A percentile compares a stretch with the other conserved stretches of the same genome.
Evolutionary conservation across 2,329 filamentous ascomycete genomes (phyloP).

Genomic region (Scleromitrula shiraiana): DNA sequence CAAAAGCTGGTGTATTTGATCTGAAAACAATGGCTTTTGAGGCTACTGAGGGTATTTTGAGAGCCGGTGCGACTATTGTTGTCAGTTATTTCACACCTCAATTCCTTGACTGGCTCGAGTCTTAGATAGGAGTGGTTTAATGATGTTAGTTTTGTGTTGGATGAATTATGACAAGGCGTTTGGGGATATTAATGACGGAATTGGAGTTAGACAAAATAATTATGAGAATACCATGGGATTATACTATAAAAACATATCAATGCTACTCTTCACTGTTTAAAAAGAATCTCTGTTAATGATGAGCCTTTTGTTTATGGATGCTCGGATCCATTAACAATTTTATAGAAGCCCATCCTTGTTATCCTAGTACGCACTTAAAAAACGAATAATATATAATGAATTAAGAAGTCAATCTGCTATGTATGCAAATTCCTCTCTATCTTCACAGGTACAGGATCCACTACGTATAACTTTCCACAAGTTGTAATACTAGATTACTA

Average conservation of each 20-base stretch:
- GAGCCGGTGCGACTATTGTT: conserved; percentile 88
- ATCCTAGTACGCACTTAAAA: too few relatives aligned
- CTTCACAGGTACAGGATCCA: too few relatives aligned
- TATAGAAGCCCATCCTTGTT: too few relatives aligned
- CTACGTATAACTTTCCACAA: too few relatives aligned
- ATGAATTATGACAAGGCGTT: conserved; percentile 4
- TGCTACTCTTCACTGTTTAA: not conserved
- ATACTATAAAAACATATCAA: not conserved
- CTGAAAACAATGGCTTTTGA: conserved; percentile 92
- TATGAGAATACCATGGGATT: conserved; percentile 3
- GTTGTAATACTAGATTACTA: too few relatives aligned
- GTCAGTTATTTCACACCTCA: conserved; percentile 91
- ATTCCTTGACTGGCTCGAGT: conserved; percentile 59
- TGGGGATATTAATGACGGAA: conserved; percentile 6
- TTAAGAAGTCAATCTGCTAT: too few relatives aligned
- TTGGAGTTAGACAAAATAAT: conserved; percentile 8
- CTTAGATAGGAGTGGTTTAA: conserved; percentile 29
- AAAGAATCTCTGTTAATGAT: too few relatives aligned
- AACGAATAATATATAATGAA: too few relatives aligned
- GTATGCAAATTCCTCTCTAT: too few relatives aligned
- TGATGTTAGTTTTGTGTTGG: not conserved
- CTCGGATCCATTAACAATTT: too few relatives aligned
- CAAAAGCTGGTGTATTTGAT: conserved; percentile 94
- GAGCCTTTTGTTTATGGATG: too few relatives aligned
- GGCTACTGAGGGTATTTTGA: conserved; percentile 83